These are phyloP conservation scores for Colletotrichum neosansevieriae DNA, from an alignment of 2,329 filamentous ascomycete genomes.

Conservation along the genomic window DNA sequence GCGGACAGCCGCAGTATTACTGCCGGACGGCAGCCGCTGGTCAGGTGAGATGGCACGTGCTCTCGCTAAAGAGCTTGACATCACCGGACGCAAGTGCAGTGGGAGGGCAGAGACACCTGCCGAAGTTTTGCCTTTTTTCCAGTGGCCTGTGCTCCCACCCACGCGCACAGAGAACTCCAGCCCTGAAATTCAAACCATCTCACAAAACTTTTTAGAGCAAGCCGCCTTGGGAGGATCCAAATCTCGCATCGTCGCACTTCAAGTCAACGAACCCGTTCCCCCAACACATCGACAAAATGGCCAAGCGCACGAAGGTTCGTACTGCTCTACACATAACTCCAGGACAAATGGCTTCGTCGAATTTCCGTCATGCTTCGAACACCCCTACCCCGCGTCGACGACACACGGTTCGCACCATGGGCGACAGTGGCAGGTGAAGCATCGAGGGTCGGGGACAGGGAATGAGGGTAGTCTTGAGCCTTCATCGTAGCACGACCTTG, in stretches of 20 bases:
- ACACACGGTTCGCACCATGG: slow-evolving; percentile 13
- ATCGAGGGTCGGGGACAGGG: background rate
- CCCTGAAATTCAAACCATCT: slow-evolving; percentile 51
- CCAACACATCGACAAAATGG: slow-evolving; percentile 76
- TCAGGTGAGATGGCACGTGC: slow-evolving; percentile 4
- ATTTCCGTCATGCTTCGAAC: slow-evolving; percentile 16
- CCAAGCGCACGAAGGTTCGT: slow-evolving; percentile 81
- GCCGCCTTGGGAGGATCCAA: slow-evolving; percentile 45
- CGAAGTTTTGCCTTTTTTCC: slow-evolving; percentile 3
- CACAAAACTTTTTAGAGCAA: slow-evolving; percentile 46
- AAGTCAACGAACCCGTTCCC: slow-evolving; percentile 43
- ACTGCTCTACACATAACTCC: slow-evolving; percentile 19
- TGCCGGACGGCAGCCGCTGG: background rate
- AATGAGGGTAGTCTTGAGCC: background rate
- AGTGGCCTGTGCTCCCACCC: slow-evolving; percentile 8
- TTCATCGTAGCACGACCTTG: background rate
- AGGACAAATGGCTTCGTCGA: slow-evolving; percentile 32
- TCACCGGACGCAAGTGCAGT: background rate
- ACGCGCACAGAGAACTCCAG: slow-evolving; percentile 38
- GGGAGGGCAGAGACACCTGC: background rate
- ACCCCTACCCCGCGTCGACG: slow-evolving; percentile 21
- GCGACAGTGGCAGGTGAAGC: slow-evolving; percentile 23
- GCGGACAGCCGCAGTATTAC: background rate
- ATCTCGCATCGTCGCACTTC: slow-evolving; percentile 41
- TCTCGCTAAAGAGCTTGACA: background rate